Base-by-base conservation (phyloP, 2,329 filamentous ascomycete genomes). In the Aspergillus pseudoviridinutans region DNA sequence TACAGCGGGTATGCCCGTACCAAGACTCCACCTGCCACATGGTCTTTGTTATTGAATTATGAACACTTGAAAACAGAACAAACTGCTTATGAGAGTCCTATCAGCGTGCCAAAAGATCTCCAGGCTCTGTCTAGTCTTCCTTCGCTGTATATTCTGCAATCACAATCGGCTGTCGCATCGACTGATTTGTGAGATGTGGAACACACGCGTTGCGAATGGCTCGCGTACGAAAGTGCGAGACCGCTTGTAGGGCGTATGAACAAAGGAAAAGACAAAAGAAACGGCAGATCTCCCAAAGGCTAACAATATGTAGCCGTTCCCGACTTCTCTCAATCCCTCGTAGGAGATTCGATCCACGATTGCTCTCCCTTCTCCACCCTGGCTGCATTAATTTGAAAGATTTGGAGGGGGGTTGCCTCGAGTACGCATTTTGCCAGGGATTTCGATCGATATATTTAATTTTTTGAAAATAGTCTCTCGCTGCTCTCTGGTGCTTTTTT, bases 1-100 rank as follows among this genome's bases (percentile, higher is more conserved):
- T 64, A 61, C 62, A 64, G 56, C 66, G 69, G 69, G 66, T 67
- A 62, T 70, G 67, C 66, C 70, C 70, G 66, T 67, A 64, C 54
- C 58, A 62, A 65, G 44, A 68, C 68, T 63, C 67, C 67, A 69
- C 66, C 66, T 54, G 62, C 68, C 67, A 69, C 65, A 67, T 69
- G 67, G 66, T 56, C 59, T 56, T 35, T 6, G 5, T 38, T 17
- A 38, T 17, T 38, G 32, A 38, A 38, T 38, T 38, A 38, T 35
- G 32, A 35, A 14, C 32, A 17, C 32, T 58, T 59, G 56, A 63
- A 56, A 38, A 50, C 41, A 53, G 50, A 56, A 54, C 27, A 50
- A 49, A 24, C 52, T 50, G 28, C 20, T 52, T 10, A 38, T 49
- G 9, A 46, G 35, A 38, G 32, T 7, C 6, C 14, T 17, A 38